Evolutionary conservation across 371 early-diverging fungal species (phyloP).

Genomic region (Parasitella parasitica): DNA sequence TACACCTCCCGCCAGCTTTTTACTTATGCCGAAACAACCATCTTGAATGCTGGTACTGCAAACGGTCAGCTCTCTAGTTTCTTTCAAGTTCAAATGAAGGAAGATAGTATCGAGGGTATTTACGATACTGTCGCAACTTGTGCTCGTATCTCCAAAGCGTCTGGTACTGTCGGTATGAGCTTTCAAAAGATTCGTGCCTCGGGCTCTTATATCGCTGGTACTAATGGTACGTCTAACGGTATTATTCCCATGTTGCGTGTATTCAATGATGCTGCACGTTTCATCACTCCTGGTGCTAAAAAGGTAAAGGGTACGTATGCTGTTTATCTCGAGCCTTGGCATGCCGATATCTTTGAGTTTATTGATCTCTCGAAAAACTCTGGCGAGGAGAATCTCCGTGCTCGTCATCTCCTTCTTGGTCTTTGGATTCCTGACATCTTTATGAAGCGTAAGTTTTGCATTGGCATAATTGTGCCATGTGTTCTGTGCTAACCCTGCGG

Average conservation of each 20-base stretch:
- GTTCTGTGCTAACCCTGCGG: no score
- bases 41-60: conserved; percentile 93
- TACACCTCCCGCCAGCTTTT: conserved; percentile 86
- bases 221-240: conserved; percentile 93
- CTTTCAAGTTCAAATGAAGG: conserved; percentile 26
- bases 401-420: conserved; percentile 89
- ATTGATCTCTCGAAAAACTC: conserved; percentile 91
- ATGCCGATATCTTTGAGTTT: conserved; percentile 92
- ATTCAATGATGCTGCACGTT: conserved; percentile 92
- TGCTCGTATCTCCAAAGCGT: conserved; percentile 91
- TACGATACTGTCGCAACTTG: conserved; percentile 90
- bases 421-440: conserved; percentile 97
- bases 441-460: conserved; percentile 77
- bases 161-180: conserved; percentile 93
- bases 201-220: conserved; percentile 90
- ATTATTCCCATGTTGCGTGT: conserved; percentile 95
- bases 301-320: conserved; percentile 94
- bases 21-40: conserved; percentile 95
- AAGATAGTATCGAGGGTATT: conserved; percentile 88
- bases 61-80: conserved; percentile 77
- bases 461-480: no score
- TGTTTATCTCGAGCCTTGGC: conserved; percentile 97
- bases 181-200: conserved; percentile 88
- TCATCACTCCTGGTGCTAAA: conserved; percentile 95
- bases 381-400: conserved; percentile 93